Evolutionary conservation across 2,329 filamentous ascomycete genomes (phyloP), one percentile per base, ranked within the genome.

Genomic region (Zarea fungicola): DNA sequence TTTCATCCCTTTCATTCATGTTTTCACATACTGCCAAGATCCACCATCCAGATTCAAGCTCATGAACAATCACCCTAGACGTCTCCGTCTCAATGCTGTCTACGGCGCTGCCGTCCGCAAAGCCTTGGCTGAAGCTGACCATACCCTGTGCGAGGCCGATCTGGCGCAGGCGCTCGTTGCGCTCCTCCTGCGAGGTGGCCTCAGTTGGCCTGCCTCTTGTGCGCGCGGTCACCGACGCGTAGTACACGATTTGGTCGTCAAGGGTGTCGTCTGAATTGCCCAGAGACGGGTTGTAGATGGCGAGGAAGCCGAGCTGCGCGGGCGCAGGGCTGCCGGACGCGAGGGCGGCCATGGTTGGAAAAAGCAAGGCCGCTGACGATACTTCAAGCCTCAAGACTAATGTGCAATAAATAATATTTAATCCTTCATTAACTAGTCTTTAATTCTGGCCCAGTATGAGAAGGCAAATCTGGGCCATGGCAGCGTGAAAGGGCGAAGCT

Each of bases 101-200:
- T 32, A 96, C 80, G 2, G 87, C 66, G 56, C 84, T 76, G 51
- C 84, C 88, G 53, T 81, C 78, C 2, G 91, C 87, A 67, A 99
- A 99, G 59, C 84, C 91, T 62, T 84, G 85, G 60, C 88, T 87
- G 70, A 99, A 99, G 64, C 84, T 87, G 51, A 95, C 85, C 85
- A 97, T 96, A 63, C 91, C 93, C 71, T 99, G 93, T 34, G 93
- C 93, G 54, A 99, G 81, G 31, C 93, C 93, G 63, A 99, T 90
- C 73, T 96, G 91, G 55, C 93, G 81, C 60, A 97, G 73, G 58
- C 85, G 85, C 70, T 95, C 87, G 67, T 97, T 93, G 62, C 83
- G 81, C 60, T 90, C 83, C 56, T 88, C 82, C 42, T 78, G 69
- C 2, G 75, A 75, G 23, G 77, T 55, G 45, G 64, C 63, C 26